A percentile compares a stretch with the other conserved stretches of the same genome.
Evolutionary conservation across 2,329 filamentous ascomycete species (phyloP).

Genomic region (Microdochium nivale): DNA sequence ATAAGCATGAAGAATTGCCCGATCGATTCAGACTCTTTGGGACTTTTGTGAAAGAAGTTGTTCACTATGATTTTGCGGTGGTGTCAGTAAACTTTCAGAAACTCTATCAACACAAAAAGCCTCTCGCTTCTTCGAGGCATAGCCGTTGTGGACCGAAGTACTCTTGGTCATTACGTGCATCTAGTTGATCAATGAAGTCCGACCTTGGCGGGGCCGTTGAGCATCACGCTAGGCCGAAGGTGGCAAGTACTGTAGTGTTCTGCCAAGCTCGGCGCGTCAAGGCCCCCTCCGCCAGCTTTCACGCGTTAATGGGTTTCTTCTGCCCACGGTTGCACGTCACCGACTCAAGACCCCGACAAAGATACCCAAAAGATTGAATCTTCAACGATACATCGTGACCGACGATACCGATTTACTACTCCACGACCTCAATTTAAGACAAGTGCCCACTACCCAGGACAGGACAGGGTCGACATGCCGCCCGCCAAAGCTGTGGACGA

Average conservation of each 20-base stretch:
- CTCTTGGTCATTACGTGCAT: too few species aligned
- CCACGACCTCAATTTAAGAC: background rate
- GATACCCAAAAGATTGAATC: background rate
- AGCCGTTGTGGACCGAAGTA: too few species aligned
- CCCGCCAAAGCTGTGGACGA: conserved; percentile 38
- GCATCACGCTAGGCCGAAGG: background rate
- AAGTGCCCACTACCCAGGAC: background rate
- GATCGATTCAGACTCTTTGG: too few species aligned
- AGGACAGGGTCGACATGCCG: conserved; percentile 29
- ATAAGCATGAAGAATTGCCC: too few species aligned
- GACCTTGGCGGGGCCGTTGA: too few species aligned
- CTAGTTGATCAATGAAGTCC: too few species aligned
- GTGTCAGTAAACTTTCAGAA: too few species aligned
- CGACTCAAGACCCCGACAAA: background rate
- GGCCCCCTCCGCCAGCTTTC: background rate
- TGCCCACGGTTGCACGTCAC: background rate
- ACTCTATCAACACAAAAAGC: too few species aligned
- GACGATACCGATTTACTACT: background rate
- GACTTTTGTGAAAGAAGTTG: too few species aligned
- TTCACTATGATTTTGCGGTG: too few species aligned
- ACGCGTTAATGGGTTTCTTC: background rate
- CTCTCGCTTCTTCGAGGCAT: too few species aligned
- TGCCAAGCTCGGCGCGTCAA: background rate
- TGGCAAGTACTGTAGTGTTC: background rate
- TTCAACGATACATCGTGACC: background rate